These are phyloP conservation scores for Entrophospora sp. DNA, from an alignment of 192 early-diverging fungal species.

Conservation along the genomic window DNA sequence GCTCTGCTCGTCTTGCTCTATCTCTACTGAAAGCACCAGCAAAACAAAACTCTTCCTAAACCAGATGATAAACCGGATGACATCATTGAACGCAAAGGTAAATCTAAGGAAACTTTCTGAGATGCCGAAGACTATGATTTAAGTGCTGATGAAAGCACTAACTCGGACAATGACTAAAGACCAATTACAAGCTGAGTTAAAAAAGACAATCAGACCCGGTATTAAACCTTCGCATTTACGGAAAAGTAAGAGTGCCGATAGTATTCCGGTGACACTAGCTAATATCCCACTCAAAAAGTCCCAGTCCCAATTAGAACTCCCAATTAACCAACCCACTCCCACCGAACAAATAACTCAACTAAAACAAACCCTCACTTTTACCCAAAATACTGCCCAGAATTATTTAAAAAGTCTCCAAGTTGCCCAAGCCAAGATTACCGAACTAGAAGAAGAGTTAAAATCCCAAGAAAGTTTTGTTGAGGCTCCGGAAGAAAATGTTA, in stretches of 20 bases:
- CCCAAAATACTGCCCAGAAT: too few species aligned
- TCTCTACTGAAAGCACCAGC: not conserved
- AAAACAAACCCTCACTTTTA: too few species aligned
- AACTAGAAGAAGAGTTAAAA: too few species aligned
- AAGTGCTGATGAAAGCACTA: not conserved
- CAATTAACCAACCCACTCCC: not conserved
- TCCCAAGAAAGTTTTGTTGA: too few species aligned
- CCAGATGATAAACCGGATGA: too few species aligned
- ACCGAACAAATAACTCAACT: not conserved
- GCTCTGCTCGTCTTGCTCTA: not conserved
- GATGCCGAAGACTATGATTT: not conserved
- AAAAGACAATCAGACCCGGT: not conserved
- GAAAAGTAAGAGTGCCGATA: not conserved
- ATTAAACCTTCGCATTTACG: not conserved
- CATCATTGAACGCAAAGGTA: not conserved
- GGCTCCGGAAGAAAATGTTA: too few species aligned
- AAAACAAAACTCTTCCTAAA: not conserved
- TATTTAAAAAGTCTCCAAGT: not conserved
- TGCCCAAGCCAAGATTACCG: too few species aligned
- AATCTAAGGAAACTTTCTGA: not conserved
- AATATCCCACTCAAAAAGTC: not conserved
- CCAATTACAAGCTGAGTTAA: not conserved
- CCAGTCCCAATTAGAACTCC: not conserved
- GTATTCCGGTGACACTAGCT: not conserved
- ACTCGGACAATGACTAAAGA: not conserved